Conservation (phyloP, 441 rosid species). For the Hura crepitans region DNA sequence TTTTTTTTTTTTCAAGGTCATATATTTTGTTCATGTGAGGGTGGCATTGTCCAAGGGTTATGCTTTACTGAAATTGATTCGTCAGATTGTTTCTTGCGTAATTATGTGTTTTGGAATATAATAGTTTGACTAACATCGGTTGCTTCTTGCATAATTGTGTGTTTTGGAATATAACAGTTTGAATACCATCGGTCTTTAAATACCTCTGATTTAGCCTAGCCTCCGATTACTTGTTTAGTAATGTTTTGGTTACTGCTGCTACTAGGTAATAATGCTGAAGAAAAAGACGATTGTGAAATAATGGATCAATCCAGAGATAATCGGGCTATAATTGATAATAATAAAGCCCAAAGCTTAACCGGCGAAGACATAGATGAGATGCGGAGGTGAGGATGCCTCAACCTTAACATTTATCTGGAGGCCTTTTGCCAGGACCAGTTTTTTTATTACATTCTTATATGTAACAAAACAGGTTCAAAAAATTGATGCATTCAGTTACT, state of each 20-base stretch:
- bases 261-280: conserved; percentile 38
- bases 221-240: background rate
- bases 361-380: conserved; percentile 82
- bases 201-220: background rate
- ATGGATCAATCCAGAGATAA: conserved; percentile 61
- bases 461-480: background rate
- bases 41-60: background rate
- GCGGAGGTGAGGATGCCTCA: conserved; percentile 34
- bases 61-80: background rate
- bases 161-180: background rate
- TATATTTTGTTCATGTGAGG: background rate
- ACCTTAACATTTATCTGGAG: background rate
- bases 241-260: conserved; percentile 8
- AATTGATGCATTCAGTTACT: background rate
- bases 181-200: background rate
- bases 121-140: background rate
- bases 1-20: background rate
- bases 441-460: background rate
- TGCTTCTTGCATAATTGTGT: background rate
- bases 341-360: conserved; percentile 68
- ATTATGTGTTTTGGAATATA: background rate
- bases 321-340: conserved; percentile 66
- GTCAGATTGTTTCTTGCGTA: background rate
- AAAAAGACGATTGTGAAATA: conserved; percentile 33
- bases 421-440: background rate